These are phyloP conservation scores for Aspergillus heteromorphus DNA, from an alignment of 495 filamentous ascomycete species.

Conservation along the genomic window DNA sequence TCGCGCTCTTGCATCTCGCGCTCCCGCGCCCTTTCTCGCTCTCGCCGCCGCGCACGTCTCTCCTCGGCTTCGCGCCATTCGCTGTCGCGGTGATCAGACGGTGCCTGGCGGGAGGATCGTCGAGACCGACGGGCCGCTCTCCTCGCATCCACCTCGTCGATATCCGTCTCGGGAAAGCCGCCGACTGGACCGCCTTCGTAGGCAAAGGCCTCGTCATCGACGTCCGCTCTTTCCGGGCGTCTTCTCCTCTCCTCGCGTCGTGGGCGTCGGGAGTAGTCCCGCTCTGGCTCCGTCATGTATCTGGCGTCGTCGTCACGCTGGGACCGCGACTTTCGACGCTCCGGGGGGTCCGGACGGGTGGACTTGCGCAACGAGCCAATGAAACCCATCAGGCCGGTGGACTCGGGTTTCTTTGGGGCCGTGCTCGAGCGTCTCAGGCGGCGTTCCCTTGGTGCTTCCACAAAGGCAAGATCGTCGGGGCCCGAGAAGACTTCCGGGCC, in stretches of 20 bases:
- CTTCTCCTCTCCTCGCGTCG: constrained; percentile 40
- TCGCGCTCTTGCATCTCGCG: constrained; percentile 37
- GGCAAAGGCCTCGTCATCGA: constrained; percentile 39
- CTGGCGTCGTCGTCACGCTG: constrained; percentile 33
- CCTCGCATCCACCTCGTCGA: constrained; percentile 47
- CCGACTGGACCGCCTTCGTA: constrained; percentile 33
- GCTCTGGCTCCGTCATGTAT: constrained; percentile 34
- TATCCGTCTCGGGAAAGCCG: constrained; percentile 38
- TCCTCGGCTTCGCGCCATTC: constrained; percentile 43
- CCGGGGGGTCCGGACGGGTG: constrained; percentile 31
- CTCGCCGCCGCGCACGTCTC: constrained; percentile 34
- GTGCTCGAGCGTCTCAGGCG: constrained; percentile 40
- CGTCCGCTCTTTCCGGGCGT: constrained; percentile 36
- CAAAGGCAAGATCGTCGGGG: constrained; percentile 63
- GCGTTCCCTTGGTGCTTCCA: constrained; percentile 67
- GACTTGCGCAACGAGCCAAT: constrained; percentile 41
- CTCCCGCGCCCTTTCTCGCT: constrained; percentile 34
- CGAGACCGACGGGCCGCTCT: constrained; percentile 44
- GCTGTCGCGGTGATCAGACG: constrained; percentile 31
- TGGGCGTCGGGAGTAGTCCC: constrained; percentile 37
- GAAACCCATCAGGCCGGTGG: constrained; percentile 44
- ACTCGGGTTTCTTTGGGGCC: constrained; percentile 41
- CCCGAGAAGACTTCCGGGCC: constrained; percentile 37
- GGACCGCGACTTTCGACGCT: constrained; percentile 37
- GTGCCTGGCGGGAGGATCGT: constrained; percentile 31